phyloP scores from a whole-genome alignment of 179 eudicot genomes.

The Silene coronaria region DNA sequence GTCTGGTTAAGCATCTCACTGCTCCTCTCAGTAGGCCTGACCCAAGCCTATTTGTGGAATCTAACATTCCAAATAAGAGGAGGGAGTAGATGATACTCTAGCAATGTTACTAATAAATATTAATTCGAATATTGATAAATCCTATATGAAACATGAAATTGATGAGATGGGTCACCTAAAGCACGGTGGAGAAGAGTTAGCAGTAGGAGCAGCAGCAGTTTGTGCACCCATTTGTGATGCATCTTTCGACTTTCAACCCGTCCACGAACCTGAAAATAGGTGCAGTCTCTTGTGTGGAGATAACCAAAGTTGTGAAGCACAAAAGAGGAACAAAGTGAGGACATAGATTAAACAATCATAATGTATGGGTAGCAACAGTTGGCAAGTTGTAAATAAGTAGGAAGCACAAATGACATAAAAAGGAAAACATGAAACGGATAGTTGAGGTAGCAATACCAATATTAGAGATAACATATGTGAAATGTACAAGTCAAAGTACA shows the following conservation, averaged over 20 bases:
- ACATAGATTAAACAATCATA: neutral
- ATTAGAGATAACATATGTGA: too few relatives aligned
- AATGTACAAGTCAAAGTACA: too few relatives aligned
- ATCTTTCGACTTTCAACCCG: slow-evolving; percentile 27
- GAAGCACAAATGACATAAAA: too few relatives aligned
- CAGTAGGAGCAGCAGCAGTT: slow-evolving; percentile 26
- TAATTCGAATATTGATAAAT: neutral
- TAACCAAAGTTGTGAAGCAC: neutral
- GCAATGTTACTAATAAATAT: too few relatives aligned
- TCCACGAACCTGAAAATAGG: slow-evolving; percentile 7
- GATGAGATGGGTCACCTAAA: slow-evolving; percentile 24
- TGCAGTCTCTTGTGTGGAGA: neutral
- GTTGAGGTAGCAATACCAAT: too few relatives aligned
- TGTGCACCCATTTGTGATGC: slow-evolving; percentile 33
- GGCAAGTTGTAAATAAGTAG: too few relatives aligned
- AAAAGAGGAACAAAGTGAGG: neutral
- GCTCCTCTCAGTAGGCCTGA: too few relatives aligned
- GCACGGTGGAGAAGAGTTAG: slow-evolving; percentile 19
- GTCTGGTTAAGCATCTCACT: too few relatives aligned
- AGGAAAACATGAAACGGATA: too few relatives aligned
- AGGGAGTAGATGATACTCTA: neutral
- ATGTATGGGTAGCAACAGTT: neutral
- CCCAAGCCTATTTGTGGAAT: too few relatives aligned
- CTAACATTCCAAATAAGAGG: too few relatives aligned
- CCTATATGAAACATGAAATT: neutral